Percentiles rank a stretch among this genome's conserved stretches.
These are phyloP conservation scores for Phytophthora agathidicida DNA, from an alignment of 352 stramenopile genomes.

Conservation along the genomic window DNA sequence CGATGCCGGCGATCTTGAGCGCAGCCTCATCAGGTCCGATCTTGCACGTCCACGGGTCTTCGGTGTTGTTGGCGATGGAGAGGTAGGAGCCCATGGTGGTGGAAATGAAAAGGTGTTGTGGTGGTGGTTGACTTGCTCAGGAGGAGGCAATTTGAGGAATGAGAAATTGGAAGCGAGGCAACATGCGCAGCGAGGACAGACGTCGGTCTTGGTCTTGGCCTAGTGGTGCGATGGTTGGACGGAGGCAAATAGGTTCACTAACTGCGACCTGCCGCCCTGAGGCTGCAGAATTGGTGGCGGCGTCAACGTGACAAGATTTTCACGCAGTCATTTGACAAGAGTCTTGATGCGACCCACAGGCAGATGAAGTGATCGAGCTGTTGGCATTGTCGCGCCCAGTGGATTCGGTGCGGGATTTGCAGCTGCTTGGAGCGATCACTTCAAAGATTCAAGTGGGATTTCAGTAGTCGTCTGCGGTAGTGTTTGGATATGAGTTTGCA, in stretches of 20 bases:
- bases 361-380: slow-evolving; percentile 1
- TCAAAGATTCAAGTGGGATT: too few relatives aligned
- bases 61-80: slow-evolving; percentile 40
- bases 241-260: slow-evolving; percentile 6
- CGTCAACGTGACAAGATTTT: neutral
- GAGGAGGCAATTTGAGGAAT: slow-evolving; percentile 7
- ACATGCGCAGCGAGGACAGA: too few relatives aligned
- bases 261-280: too few relatives aligned
- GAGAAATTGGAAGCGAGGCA: neutral
- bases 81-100: slow-evolving; percentile 25
- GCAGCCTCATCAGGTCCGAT: slow-evolving; percentile 46
- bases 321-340: neutral
- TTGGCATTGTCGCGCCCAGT: neutral
- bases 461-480: neutral
- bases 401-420: slow-evolving; percentile 11
- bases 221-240: too few relatives aligned
- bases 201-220: neutral
- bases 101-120: neutral
- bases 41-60: slow-evolving; percentile 34
- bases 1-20: slow-evolving; percentile 42
- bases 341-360: neutral
- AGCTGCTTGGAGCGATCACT: too few relatives aligned
- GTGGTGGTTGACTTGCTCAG: neutral
- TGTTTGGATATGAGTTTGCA: too few relatives aligned
- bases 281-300: neutral